Percentiles rank a stretch among this genome's conserved stretches.
Evolutionary conservation across 768 basidiomycete species (phyloP).

Genomic region (Pisolithus microcarpus): DNA sequence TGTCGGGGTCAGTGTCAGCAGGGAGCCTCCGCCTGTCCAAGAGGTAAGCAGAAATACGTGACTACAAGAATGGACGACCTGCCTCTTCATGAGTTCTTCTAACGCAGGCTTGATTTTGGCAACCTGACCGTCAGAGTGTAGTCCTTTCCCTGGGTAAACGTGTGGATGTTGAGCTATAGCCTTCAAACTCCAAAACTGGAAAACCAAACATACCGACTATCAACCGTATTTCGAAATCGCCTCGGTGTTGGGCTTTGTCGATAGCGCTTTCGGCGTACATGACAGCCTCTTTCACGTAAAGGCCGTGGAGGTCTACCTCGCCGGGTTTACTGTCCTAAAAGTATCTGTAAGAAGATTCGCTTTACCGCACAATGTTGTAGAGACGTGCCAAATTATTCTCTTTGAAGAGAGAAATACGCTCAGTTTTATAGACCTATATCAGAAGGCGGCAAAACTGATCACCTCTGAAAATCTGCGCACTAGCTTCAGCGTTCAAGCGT

Average conservation of each 20-base stretch:
- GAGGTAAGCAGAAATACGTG: not conserved
- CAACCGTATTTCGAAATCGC: conserved; percentile 59
- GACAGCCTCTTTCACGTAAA: conserved; percentile 92
- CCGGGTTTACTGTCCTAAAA: conserved; percentile 57
- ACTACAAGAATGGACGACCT: conserved; percentile 9
- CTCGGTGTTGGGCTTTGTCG: conserved; percentile 53
- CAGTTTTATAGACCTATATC: not conserved
- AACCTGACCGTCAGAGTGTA: conserved; percentile 62
- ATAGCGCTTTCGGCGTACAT: conserved; percentile 65
- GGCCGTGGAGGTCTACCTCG: conserved; percentile 83
- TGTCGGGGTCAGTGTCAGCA: conserved; percentile 68
- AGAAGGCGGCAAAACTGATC: conserved; percentile 37
- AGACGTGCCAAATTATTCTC: conserved; percentile 66
- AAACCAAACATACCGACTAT: conserved; percentile 68
- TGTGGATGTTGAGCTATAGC: not conserved
- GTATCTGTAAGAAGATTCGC: not conserved
- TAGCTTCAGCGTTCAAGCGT: conserved; percentile 70
- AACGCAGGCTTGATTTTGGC: conserved; percentile 88
- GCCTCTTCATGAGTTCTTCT: conserved; percentile 77
- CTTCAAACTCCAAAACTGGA: not conserved
- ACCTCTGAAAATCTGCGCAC: conserved; percentile 73
- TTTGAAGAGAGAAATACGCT: conserved; percentile 18
- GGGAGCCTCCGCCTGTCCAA: conserved; percentile 53
- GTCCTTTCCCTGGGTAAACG: conserved; percentile 56
- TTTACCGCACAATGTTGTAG: not conserved